Percentiles rank a stretch among this genome's conserved stretches.
Evolutionary conservation across 768 basidiomycete species (phyloP).

Genomic region (Phallus indusiatus): DNA sequence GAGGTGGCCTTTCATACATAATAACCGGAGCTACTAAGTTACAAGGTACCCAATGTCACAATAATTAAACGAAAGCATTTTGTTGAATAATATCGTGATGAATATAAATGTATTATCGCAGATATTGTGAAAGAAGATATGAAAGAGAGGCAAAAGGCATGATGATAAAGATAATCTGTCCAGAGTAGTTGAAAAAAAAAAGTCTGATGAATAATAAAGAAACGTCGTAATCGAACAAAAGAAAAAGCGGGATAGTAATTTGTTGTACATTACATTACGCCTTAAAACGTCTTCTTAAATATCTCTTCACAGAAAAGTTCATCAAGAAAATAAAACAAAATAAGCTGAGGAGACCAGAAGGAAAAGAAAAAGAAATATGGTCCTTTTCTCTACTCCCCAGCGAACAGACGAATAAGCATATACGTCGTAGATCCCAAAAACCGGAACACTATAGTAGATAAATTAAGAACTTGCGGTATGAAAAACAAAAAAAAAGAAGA

Average conservation of each 20-base stretch:
- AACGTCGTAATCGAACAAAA: background rate
- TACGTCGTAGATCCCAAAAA: slow-evolving; percentile 78
- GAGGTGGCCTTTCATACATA: too few relatives aligned
- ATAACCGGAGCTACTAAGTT: too few relatives aligned
- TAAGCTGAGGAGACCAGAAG: too few relatives aligned
- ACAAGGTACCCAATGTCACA: background rate
- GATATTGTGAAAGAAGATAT: background rate
- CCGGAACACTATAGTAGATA: slow-evolving; percentile 57
- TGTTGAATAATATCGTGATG: background rate
- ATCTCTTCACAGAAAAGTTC: background rate
- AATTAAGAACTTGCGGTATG: background rate
- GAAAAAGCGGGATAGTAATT: background rate
- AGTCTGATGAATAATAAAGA: background rate
- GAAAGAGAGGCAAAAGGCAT: background rate
- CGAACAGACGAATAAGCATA: slow-evolving; percentile 79
- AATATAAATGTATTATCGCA: background rate
- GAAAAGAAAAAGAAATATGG: background rate
- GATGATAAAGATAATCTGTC: background rate
- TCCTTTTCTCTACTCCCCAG: slow-evolving; percentile 55
- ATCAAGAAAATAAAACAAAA: background rate
- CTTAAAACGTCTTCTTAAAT: background rate
- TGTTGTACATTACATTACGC: background rate
- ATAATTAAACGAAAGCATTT: background rate
- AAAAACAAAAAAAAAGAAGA: background rate
- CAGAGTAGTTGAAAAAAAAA: background rate